Conservation (phyloP, 768 basidiomycete genomes). For the Boletus rubropictus region DNA sequence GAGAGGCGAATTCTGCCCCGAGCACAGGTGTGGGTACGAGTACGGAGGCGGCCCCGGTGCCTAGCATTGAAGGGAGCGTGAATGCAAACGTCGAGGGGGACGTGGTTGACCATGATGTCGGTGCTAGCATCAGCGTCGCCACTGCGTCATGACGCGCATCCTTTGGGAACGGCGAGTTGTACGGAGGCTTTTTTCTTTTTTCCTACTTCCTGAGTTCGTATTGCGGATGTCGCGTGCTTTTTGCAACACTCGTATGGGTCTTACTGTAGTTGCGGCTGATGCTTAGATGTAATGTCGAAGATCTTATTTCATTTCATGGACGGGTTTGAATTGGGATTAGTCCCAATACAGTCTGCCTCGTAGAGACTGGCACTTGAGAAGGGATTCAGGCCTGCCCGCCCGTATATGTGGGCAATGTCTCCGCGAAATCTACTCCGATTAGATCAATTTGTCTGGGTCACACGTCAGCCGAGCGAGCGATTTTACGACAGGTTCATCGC, state of each 20-base stretch:
- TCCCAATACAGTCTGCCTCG: neutral
- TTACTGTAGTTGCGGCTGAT: neutral
- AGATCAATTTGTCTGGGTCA: no score
- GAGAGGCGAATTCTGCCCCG: neutral
- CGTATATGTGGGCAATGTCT: no score
- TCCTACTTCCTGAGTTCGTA: no score
- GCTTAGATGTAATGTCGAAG: neutral
- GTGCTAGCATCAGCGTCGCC: neutral
- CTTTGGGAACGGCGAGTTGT: neutral
- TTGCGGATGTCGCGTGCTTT: neutral
- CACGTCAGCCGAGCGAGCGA: neutral
- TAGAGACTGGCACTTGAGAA: neutral
- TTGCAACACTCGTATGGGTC: neutral
- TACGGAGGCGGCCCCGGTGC: neutral
- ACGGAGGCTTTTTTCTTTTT: no score
- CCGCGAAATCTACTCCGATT: neutral
- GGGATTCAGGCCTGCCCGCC: neutral
- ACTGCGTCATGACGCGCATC: conserved; percentile 6
- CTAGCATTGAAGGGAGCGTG: neutral
- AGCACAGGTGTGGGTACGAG: neutral
- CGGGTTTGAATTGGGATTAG: no score
- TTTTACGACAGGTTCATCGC: conserved; percentile 33
- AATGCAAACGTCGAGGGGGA: neutral
- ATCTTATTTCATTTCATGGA: no score
- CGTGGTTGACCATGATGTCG: neutral